phyloP scores from a whole-genome alignment of 1,139 yeast species.

The Geotrichum macrosporum region DNA sequence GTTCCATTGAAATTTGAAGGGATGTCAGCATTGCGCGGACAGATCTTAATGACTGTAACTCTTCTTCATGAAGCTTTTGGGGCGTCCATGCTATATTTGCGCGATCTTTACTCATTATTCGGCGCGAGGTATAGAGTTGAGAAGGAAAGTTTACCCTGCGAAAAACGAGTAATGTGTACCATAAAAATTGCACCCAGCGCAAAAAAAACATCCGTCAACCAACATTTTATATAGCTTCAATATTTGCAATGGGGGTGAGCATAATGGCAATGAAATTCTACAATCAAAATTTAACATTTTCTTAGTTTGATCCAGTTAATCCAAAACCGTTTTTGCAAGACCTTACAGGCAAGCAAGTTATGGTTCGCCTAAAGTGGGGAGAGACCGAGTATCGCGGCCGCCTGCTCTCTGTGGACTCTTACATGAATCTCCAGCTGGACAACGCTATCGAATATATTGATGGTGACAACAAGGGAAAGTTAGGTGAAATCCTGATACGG shows the following conservation, averaged over 20 bases:
- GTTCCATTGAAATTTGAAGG: constrained; percentile 27
- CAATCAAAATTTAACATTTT: not conserved
- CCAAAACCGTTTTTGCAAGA: constrained; percentile 88
- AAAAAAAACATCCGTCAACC: not conserved
- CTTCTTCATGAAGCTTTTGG: constrained; percentile 10
- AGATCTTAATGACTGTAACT: constrained; percentile 6
- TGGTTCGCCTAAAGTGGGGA: constrained; percentile 92
- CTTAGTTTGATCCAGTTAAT: constrained; percentile 66
- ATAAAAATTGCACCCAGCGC: too few relatives aligned
- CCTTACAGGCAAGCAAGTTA: constrained; percentile 61
- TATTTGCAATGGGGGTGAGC: constrained; percentile 14
- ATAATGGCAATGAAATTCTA: not conserved
- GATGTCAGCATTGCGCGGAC: constrained; percentile 29
- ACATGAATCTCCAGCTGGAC: constrained; percentile 81
- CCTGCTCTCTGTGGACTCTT: constrained; percentile 80
- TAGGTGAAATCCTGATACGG: constrained; percentile 83
- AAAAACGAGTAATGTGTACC: not conserved
- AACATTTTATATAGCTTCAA: not conserved
- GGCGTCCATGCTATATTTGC: not conserved
- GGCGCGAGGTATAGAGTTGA: not conserved
- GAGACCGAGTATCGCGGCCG: constrained; percentile 83
- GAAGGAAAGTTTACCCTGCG: constrained; percentile 6
- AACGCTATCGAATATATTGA: constrained; percentile 61
- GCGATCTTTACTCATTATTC: constrained; percentile 10
- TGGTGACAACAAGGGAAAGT: constrained; percentile 51